A percentile compares a stretch with the other conserved stretches of the same genome.
phyloP scores from a whole-genome alignment of 2,329 filamentous ascomycete species.

The Alternaria rosae region DNA sequence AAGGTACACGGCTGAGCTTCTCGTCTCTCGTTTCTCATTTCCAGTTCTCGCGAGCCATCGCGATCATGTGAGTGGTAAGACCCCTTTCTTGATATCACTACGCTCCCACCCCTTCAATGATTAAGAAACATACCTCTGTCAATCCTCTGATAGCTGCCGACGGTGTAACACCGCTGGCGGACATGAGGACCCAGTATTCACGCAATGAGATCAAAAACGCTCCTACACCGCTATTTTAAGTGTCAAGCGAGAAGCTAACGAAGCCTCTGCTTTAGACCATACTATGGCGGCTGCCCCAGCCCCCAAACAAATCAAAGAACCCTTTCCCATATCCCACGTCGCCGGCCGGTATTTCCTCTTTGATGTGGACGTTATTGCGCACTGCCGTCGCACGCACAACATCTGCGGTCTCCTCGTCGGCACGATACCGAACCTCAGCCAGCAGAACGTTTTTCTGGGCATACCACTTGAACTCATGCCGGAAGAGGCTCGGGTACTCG shows the following conservation, averaged over 20 bases:
- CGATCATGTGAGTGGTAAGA: neutral
- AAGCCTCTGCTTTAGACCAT: conserved; percentile 22
- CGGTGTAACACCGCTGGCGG: conserved; percentile 58
- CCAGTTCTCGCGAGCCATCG: neutral
- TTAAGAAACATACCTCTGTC: conserved; percentile 83
- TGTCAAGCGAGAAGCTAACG: conserved; percentile 28
- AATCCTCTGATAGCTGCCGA: conserved; percentile 74
- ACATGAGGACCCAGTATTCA: conserved; percentile 44
- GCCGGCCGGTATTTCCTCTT: conserved; percentile 87
- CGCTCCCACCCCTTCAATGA: conserved; percentile 36
- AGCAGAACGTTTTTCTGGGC: conserved; percentile 93
- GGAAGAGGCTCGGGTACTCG: conserved; percentile 84
- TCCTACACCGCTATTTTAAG: conserved; percentile 14
- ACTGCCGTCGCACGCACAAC: conserved; percentile 79
- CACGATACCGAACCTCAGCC: conserved; percentile 87
- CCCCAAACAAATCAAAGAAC: conserved; percentile 54
- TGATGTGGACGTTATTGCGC: conserved; percentile 79
- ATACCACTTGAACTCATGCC: conserved; percentile 88
- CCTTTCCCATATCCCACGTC: conserved; percentile 81
- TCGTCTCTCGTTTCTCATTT: neutral
- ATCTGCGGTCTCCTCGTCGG: conserved; percentile 88
- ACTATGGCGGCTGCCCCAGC: conserved; percentile 43
- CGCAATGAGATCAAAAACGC: too few species aligned
- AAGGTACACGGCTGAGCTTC: neutral
- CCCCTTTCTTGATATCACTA: neutral